These are phyloP conservation scores for Quercus suber DNA, from an alignment of 306 rosid species.

Conservation along the genomic window DNA sequence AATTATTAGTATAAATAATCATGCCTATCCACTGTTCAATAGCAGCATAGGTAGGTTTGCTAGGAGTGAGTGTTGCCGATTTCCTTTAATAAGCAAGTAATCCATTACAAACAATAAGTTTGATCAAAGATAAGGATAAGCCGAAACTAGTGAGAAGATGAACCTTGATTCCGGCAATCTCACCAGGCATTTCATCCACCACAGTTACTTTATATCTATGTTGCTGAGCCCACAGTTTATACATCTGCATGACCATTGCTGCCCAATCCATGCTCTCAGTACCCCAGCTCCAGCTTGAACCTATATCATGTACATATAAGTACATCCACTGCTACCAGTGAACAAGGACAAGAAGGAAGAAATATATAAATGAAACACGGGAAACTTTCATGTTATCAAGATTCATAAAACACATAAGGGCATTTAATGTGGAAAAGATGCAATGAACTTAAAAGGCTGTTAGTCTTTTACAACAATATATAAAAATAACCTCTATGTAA, in stretches of 20 bases:
- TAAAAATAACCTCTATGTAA: slow-evolving; percentile 75
- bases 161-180: slow-evolving; percentile 98
- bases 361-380: background rate
- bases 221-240: slow-evolving; percentile 75
- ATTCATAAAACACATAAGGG: background rate
- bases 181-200: slow-evolving; percentile 95
- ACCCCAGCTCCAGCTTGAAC: slow-evolving; percentile 99
- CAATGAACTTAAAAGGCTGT: background rate
- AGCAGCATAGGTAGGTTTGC: background rate
- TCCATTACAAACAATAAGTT: background rate
- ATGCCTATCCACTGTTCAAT: background rate
- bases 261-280: slow-evolving; percentile 99
- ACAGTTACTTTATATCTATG: slow-evolving; percentile 67
- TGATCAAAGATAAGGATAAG: slow-evolving; percentile 7
- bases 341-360: background rate
- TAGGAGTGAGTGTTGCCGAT: background rate
- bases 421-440: slow-evolving; percentile 1
- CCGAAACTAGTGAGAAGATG: slow-evolving; percentile 42
- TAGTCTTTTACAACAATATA: background rate
- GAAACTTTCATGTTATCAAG: slow-evolving; percentile 3
- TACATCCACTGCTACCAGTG: slow-evolving; percentile 3
- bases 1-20: background rate
- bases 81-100: background rate
- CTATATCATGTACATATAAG: slow-evolving; percentile 31
- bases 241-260: slow-evolving; percentile 95